Percentiles rank a stretch among this genome's conserved stretches.
Conservation (phyloP, 768 basidiomycete genomes). For the Suillus discolor region DNA sequence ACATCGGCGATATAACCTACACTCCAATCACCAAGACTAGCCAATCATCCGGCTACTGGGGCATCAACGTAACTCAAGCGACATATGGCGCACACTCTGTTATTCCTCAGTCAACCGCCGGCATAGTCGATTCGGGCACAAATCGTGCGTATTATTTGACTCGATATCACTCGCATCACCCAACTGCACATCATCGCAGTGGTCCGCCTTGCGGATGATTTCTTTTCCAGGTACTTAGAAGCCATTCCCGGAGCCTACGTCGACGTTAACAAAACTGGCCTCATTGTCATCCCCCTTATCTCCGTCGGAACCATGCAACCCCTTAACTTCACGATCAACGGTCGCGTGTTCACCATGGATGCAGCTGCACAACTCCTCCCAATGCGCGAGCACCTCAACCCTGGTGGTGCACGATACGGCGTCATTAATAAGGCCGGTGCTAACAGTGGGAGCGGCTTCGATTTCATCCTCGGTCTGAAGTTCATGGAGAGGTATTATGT, state of each 20-base stretch:
- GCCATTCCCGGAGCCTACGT: slow-evolving; percentile 19
- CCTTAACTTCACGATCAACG: slow-evolving; percentile 19
- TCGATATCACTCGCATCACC: background rate
- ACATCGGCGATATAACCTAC: slow-evolving; percentile 25
- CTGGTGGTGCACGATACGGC: slow-evolving; percentile 18
- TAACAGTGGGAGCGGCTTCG: slow-evolving; percentile 13
- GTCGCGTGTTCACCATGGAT: slow-evolving; percentile 16
- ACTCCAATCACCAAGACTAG: slow-evolving; percentile 27
- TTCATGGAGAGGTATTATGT: slow-evolving; percentile 23
- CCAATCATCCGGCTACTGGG: slow-evolving; percentile 31
- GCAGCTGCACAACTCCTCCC: slow-evolving; percentile 25
- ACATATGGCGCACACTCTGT: slow-evolving; percentile 18
- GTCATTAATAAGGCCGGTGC: slow-evolving; percentile 6
- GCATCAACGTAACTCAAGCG: slow-evolving; percentile 26
- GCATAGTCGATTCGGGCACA: slow-evolving; percentile 33
- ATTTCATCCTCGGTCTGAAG: slow-evolving; percentile 19
- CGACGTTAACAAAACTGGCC: background rate
- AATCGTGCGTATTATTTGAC: slow-evolving; percentile 16
- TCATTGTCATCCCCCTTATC: slow-evolving; percentile 19
- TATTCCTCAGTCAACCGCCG: slow-evolving; percentile 25
- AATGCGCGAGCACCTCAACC: slow-evolving; percentile 13
- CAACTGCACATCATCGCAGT: slow-evolving; percentile 9
- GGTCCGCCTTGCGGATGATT: slow-evolving; percentile 26
- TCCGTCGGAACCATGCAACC: slow-evolving; percentile 19
- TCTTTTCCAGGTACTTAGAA: slow-evolving; percentile 17